Evolutionary conservation across 345 rosid species (phyloP), one percentile per base, ranked within the genome.

Genomic region (Acer saccharum): DNA sequence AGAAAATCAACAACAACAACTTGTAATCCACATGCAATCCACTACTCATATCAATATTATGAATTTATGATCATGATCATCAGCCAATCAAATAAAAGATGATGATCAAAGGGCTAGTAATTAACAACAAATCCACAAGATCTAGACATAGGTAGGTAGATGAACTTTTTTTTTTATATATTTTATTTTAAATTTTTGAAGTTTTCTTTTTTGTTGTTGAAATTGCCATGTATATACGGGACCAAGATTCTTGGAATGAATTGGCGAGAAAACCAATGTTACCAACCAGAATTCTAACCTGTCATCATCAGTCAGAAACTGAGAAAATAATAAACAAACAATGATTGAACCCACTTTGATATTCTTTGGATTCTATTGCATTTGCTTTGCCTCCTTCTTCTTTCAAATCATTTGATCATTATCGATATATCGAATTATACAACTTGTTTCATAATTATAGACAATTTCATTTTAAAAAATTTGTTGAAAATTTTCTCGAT

Each of bases 231-330:
- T 50, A 74, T 64, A 4, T 35, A 4, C 39, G 81, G 81, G 62
- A 79, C 72, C 65, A 41, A 76, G 83, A 82, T 63, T 72, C 83
- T 79, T 71, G 84, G 86, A 66, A 20, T 64, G 41, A 67, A 48
- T 54, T 54, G 84, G 83, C 85, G 89, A 82, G 87, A 82, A 81
- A 79, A 74, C 69, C 89, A n/a, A 86, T 62, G 84, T 69, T 75
- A 23, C 84, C 74, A 74, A 84, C 91, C 76, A 71, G 82, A 86
- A 86, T 88, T 86, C 87, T 84, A 84, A 74, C 81, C 74, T 79
- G 86, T 81, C 84, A 81, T 81, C 78, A 20, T 77, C 69, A 79
- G 81, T 79, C 85, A 77, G 86, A 35, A 35, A 68, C 17, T 60
- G 65, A 68, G 41, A 82, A 46, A 80, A 77, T 65, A 74, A 82